These are phyloP conservation scores for Mycena leptocephala DNA, from an alignment of 768 basidiomycete species.

Conservation along the genomic window DNA sequence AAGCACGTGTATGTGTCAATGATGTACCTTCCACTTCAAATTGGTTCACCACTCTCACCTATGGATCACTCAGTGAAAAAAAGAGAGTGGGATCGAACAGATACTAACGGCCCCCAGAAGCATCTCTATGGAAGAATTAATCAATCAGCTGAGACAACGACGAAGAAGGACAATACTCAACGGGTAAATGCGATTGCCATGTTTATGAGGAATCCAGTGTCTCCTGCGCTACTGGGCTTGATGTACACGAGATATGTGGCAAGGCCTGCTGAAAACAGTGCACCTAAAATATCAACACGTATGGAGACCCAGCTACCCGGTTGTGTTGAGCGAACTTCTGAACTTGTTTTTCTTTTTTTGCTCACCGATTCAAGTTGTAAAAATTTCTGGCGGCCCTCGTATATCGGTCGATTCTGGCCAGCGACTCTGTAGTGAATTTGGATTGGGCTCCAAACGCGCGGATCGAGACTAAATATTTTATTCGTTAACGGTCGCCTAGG, in stretches of 20 bases:
- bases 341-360: constrained; percentile 17
- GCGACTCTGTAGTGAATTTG: constrained; percentile 51
- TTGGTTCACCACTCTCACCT: not conserved
- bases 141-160: not conserved
- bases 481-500: not conserved
- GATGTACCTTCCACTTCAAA: constrained; percentile 12
- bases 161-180: too few species aligned
- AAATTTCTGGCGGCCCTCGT: constrained; percentile 31
- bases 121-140: not conserved
- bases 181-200: constrained; percentile 51
- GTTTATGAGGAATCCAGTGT: constrained; percentile 56
- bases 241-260: constrained; percentile 59
- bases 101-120: constrained; percentile 51
- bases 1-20: not conserved
- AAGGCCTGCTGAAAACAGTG: constrained; percentile 52
- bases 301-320: constrained; percentile 52
- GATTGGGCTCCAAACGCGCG: constrained; percentile 65
- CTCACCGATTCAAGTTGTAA: constrained; percentile 21
- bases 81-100: not conserved
- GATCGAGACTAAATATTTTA: constrained; percentile 47
- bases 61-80: not conserved
- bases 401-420: constrained; percentile 59
- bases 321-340: constrained; percentile 50
- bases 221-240: constrained; percentile 47
- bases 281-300: constrained; percentile 58